These are phyloP conservation scores for Dioszegia aurantiaca DNA, from an alignment of 768 basidiomycete species.

Conservation along the genomic window DNA sequence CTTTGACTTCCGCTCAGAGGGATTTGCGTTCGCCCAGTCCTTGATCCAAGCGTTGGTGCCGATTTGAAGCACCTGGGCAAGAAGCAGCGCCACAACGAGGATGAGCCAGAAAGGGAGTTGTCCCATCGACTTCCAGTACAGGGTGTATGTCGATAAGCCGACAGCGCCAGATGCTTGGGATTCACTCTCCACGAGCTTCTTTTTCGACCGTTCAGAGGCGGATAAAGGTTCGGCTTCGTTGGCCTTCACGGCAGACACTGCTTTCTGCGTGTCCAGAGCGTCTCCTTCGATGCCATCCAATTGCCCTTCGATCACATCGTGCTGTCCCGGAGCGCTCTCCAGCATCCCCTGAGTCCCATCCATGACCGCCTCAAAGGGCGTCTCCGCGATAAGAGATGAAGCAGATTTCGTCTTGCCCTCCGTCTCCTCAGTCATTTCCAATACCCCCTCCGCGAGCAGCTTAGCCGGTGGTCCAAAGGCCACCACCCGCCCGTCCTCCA, in stretches of 20 bases:
- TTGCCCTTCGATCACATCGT: conserved; percentile 35
- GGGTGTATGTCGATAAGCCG: conserved; percentile 35
- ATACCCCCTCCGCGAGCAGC: conserved; percentile 28
- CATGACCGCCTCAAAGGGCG: conserved; percentile 1
- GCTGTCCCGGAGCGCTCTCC: background rate
- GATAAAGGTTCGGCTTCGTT: background rate
- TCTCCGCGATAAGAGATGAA: conserved; percentile 14
- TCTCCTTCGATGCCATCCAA: conserved; percentile 33
- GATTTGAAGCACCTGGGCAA: conserved; percentile 47
- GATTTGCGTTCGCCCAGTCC: conserved; percentile 46
- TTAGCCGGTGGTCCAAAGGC: conserved; percentile 38
- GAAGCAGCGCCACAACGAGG: conserved; percentile 40
- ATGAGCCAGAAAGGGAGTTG: conserved; percentile 40
- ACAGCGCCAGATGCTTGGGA: conserved; percentile 39
- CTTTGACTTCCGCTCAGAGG: background rate
- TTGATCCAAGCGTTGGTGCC: conserved; percentile 49
- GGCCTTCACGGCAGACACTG: conserved; percentile 31
- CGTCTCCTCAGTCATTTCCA: conserved; percentile 37
- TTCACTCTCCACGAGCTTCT: conserved; percentile 47
- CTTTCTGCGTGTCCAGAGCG: conserved; percentile 37
- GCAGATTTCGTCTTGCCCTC: conserved; percentile 14
- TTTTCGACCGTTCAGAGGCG: conserved; percentile 29
- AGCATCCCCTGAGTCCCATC: conserved; percentile 1
- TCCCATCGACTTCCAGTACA: conserved; percentile 46
- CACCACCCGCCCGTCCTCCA: conserved; percentile 39